These are phyloP conservation scores for Huntiella abstrusa DNA, from an alignment of 2,329 filamentous ascomycete genomes.

Conservation along the genomic window DNA sequence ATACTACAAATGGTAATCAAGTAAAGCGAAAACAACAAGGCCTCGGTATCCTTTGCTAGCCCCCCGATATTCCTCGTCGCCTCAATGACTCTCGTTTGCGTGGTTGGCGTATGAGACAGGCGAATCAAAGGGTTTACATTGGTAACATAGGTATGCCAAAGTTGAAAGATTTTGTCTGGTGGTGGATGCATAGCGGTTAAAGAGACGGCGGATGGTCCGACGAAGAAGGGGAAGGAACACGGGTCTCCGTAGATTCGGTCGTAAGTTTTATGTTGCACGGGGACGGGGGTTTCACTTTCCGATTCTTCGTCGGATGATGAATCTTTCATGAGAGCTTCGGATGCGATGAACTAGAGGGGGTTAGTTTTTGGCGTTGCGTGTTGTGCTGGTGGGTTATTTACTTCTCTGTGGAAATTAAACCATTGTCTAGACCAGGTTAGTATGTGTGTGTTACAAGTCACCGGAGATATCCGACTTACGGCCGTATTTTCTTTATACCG, in stretches of 20 bases:
- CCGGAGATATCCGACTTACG: no score
- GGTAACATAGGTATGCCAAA: constrained; percentile 52
- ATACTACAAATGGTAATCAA: constrained; percentile 39
- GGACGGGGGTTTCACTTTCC: constrained; percentile 24
- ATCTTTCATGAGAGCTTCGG: constrained; percentile 28
- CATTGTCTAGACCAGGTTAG: constrained; percentile 18
- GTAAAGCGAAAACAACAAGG: constrained; percentile 50
- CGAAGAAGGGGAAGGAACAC: constrained; percentile 38
- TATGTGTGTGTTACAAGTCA: no score
- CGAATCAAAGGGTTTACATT: constrained; percentile 53
- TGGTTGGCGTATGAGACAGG: constrained; percentile 45
- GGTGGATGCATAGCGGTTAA: constrained; percentile 32
- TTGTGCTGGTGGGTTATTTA: constrained; percentile 15
- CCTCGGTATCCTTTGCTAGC: constrained; percentile 34
- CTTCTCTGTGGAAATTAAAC: constrained; percentile 35
- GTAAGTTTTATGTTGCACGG: constrained; percentile 37
- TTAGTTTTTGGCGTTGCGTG: background rate
- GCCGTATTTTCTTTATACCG: no score
- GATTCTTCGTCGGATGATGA: constrained; percentile 30
- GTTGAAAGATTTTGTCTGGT: constrained; percentile 39
- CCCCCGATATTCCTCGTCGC: constrained; percentile 33
- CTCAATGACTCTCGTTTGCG: constrained; percentile 46
- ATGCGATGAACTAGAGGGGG: constrained; percentile 27
- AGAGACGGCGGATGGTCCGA: constrained; percentile 25
- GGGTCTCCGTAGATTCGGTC: constrained; percentile 38